phyloP scores from a whole-genome alignment of 2,329 filamentous ascomycete genomes.

The Tolypocladium cylindrosporum region DNA sequence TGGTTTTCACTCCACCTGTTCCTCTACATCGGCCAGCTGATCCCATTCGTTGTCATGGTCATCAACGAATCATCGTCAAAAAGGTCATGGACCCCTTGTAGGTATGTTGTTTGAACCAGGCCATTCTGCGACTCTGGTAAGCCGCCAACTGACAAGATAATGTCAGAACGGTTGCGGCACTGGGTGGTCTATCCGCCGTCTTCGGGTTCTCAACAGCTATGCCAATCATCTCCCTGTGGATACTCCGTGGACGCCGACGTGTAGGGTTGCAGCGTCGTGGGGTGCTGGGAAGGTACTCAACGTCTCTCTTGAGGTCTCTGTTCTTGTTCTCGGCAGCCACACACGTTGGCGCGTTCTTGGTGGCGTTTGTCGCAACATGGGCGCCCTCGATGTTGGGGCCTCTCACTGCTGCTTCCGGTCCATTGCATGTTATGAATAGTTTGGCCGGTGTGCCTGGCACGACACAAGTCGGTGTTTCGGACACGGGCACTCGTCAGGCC shows the following conservation, averaged over 20 bases:
- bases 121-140: background rate
- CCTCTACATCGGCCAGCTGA: constrained; percentile 6
- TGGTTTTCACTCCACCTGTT: constrained; percentile 8
- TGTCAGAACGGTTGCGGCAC: background rate
- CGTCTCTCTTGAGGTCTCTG: background rate
- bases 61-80: background rate
- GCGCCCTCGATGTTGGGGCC: background rate
- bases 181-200: background rate
- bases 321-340: constrained; percentile 1
- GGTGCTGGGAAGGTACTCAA: background rate
- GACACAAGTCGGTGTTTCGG: background rate
- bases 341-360: constrained; percentile 5
- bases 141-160: background rate
- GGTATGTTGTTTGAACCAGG: background rate
- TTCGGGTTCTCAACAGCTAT: constrained; percentile 4
- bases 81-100: background rate
- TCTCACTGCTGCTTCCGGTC: background rate
- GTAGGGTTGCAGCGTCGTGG: background rate
- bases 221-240: constrained; percentile 1
- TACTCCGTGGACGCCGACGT: background rate
- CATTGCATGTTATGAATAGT: constrained; percentile 3
- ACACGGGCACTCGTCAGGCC: background rate
- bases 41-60: constrained; percentile 1
- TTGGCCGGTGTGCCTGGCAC: constrained; percentile 3
- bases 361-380: constrained; percentile 3